Evolutionary conservation across 1,284 basidiomycete species (phyloP).

Genomic region (Pseudomicrostroma phylloplanum): DNA sequence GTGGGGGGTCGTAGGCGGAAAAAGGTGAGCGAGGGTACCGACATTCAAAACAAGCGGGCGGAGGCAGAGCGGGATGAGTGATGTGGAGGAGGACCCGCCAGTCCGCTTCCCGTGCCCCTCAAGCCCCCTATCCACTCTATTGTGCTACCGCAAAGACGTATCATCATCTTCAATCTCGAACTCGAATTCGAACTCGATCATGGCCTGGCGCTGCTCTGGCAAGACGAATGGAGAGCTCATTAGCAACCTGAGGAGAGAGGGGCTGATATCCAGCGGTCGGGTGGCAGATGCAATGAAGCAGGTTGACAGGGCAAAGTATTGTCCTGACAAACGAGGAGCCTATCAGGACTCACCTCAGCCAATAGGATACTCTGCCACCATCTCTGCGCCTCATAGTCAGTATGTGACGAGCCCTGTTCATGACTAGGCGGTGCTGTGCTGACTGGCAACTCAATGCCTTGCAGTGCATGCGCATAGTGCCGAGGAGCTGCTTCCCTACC

Average conservation of each 20-base stretch:
- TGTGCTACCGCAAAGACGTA: no score
- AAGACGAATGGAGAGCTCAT: constrained; percentile 66
- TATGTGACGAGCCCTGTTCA: not conserved
- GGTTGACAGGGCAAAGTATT: constrained; percentile 56
- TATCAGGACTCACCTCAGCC: constrained; percentile 77
- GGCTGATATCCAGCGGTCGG: constrained; percentile 55
- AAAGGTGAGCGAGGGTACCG: no score
- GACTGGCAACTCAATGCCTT: not conserved
- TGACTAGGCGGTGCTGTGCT: not conserved
- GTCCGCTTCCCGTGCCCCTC: not conserved
- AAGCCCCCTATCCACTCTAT: not conserved
- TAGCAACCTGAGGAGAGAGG: constrained; percentile 59
- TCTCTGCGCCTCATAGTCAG: constrained; percentile 80
- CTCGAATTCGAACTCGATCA: constrained; percentile 35
- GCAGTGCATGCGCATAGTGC: constrained; percentile 67
- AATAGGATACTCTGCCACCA: constrained; percentile 75
- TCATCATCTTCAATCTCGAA: not conserved
- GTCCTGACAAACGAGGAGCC: constrained; percentile 47
- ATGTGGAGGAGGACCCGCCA: no score
- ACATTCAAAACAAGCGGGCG: no score
- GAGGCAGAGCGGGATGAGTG: no score
- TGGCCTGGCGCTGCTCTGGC: constrained; percentile 77
- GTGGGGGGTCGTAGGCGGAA: no score
- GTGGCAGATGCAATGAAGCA: constrained; percentile 31
- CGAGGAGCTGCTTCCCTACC: constrained; percentile 65